These are phyloP conservation scores for Phytophthora colocasiae DNA, from an alignment of 352 stramenopile genomes.

Conservation along the genomic window DNA sequence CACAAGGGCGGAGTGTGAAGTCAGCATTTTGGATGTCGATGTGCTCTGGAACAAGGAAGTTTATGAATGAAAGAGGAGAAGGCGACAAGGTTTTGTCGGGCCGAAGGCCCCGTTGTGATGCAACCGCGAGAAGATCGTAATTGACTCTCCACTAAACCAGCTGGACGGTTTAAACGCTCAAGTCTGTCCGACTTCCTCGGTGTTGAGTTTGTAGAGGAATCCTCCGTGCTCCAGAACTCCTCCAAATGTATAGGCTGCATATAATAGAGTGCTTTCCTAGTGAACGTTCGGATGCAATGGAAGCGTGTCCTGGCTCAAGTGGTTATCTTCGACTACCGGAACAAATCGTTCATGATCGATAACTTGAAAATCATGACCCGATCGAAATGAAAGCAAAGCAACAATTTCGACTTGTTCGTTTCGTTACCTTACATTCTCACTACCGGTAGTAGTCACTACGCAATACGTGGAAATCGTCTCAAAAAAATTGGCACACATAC, in stretches of 20 bases:
- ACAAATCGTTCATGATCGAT: constrained; percentile 7
- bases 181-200: not conserved
- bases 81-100: not conserved
- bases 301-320: constrained; percentile 13
- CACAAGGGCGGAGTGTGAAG: constrained; percentile 4
- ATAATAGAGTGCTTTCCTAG: too few relatives aligned
- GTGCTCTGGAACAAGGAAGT: constrained; percentile 1
- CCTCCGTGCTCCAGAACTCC: not conserved
- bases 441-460: not conserved
- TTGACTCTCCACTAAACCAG: constrained; percentile 11
- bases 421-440: not conserved
- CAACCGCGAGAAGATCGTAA: constrained; percentile 1
- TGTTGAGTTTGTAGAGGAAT: not conserved
- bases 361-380: constrained; percentile 1
- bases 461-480: not conserved
- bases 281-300: not conserved
- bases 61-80: constrained; percentile 9
- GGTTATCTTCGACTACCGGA: constrained; percentile 14
- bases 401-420: not conserved
- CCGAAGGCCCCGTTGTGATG: not conserved
- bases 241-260: too few relatives aligned
- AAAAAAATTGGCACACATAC: not conserved
- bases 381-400: not conserved
- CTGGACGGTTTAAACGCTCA: constrained; percentile 1
- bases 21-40: constrained; percentile 24